Conservation (phyloP, 2,329 filamentous ascomycete species). For the Malbranchea zuffiana region DNA sequence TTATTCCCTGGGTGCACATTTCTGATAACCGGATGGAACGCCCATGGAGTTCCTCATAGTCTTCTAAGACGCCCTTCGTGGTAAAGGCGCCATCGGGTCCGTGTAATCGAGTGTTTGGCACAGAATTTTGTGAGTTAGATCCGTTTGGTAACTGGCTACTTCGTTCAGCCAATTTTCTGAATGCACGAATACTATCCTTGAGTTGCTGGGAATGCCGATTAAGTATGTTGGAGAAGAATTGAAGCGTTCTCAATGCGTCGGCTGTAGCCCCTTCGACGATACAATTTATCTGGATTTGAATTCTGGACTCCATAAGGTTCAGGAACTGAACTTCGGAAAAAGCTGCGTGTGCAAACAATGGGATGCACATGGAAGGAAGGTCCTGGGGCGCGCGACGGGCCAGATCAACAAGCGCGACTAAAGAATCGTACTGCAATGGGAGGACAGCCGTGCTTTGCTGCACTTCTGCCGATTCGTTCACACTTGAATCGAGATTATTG, state of each 20-base stretch:
- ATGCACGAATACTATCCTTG: conserved; percentile 10
- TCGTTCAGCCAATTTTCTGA: conserved; percentile 10
- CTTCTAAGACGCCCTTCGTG: conserved; percentile 9
- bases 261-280: neutral
- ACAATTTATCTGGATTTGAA: conserved; percentile 11
- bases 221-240: conserved; percentile 12
- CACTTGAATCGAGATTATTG: conserved; percentile 1
- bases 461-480: conserved; percentile 3
- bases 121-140: too few species aligned
- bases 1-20: conserved; percentile 13
- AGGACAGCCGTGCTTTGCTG: conserved; percentile 6
- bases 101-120: neutral
- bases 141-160: neutral
- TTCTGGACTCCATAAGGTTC: conserved; percentile 15
- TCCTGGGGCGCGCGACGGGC: conserved; percentile 6
- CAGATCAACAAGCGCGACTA: conserved; percentile 7
- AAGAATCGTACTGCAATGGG: conserved; percentile 9
- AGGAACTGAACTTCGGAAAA: conserved; percentile 15
- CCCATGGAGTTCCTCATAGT: conserved; percentile 14
- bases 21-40: conserved; percentile 10
- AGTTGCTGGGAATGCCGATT: conserved; percentile 12
- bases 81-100: conserved; percentile 3
- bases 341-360: conserved; percentile 10
- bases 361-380: conserved; percentile 7
- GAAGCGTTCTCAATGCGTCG: conserved; percentile 12